These are phyloP conservation scores for Monilinia fructigena DNA, from an alignment of 2,329 filamentous ascomycete genomes.

Conservation along the genomic window DNA sequence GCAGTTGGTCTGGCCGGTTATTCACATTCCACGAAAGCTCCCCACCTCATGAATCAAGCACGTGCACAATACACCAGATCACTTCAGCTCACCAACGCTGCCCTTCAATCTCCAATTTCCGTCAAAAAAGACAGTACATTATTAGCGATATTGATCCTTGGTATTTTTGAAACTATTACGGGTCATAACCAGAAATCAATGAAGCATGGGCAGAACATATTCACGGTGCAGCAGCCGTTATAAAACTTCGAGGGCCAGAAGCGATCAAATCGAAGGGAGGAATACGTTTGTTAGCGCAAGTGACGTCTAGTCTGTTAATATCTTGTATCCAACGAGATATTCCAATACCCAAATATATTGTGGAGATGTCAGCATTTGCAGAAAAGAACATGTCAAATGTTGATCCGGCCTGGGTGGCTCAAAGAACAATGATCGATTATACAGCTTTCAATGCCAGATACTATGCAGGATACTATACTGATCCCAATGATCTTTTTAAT, in stretches of 20 bases:
- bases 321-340: conserved; percentile 51
- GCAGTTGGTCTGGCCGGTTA: conserved; percentile 55
- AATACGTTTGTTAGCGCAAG: conserved; percentile 54
- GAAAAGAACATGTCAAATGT: conserved; percentile 41
- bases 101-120: conserved; percentile 47
- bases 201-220: conserved; percentile 54
- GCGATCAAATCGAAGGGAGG: conserved; percentile 50
- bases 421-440: conserved; percentile 43
- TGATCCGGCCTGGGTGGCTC: conserved; percentile 47
- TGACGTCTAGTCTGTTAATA: conserved; percentile 52
- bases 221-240: conserved; percentile 52
- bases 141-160: conserved; percentile 54
- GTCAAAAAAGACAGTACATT: conserved; percentile 55
- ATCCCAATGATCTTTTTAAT: conserved; percentile 26
- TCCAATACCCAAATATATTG: conserved; percentile 50
- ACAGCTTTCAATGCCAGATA: conserved; percentile 29
- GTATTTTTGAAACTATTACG: conserved; percentile 55
- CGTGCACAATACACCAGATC: conserved; percentile 53
- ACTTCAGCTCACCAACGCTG: conserved; percentile 50
- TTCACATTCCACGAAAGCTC: conserved; percentile 42
- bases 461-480: neutral
- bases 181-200: conserved; percentile 49
- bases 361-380: conserved; percentile 48
- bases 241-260: conserved; percentile 49
- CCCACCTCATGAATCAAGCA: conserved; percentile 48